Percentiles rank a stretch among this genome's conserved stretches.
These are phyloP conservation scores for Nemophila menziesii DNA, from an alignment of 257 asterid genomes.

Conservation along the genomic window DNA sequence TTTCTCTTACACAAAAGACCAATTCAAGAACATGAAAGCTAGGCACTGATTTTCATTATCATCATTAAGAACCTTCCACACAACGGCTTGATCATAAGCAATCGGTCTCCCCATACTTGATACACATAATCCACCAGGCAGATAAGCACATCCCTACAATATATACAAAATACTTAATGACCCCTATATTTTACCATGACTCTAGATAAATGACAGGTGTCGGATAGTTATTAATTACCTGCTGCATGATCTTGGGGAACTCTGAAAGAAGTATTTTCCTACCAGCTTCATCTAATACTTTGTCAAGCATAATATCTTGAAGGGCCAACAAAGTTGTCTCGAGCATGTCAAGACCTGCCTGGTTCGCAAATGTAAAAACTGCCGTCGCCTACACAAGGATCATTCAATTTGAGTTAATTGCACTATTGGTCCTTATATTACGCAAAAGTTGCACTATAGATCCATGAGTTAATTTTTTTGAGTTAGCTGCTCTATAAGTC, in stretches of 20 bases:
- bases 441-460: neutral
- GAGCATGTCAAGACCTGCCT: constrained; percentile 97
- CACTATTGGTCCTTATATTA: neutral
- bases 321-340: constrained; percentile 86
- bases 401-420: neutral
- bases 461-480: no score
- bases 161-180: neutral
- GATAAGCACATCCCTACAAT: constrained; percentile 64
- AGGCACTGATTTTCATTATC: constrained; percentile 73
- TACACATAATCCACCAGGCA: constrained; percentile 69
- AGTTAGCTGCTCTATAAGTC: neutral
- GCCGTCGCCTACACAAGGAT: constrained; percentile 59
- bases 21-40: constrained; percentile 88
- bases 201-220: neutral
- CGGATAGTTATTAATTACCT: constrained; percentile 25
- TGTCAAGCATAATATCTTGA: constrained; percentile 85
- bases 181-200: neutral
- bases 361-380: constrained; percentile 77
- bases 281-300: constrained; percentile 73
- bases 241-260: constrained; percentile 90
- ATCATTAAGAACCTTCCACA: constrained; percentile 81
- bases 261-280: constrained; percentile 65
- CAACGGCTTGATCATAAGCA: constrained; percentile 72
- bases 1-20: constrained; percentile 57
- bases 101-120: constrained; percentile 93